phyloP scores from a whole-genome alignment of 1,284 basidiomycete genomes.

The Microbotryum intermedium region DNA sequence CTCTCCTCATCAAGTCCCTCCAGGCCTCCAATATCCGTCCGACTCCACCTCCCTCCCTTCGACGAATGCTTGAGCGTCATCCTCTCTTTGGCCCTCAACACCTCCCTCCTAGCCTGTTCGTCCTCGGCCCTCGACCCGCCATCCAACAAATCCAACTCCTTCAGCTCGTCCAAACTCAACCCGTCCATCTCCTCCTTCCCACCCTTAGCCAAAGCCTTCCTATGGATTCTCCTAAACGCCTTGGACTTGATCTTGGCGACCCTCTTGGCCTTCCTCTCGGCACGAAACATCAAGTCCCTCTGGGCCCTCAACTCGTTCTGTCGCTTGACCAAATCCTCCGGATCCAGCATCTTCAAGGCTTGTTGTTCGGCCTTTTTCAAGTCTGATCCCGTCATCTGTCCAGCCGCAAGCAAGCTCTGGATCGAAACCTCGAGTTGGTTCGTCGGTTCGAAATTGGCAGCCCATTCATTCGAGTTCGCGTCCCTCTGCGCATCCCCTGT shows the following conservation, averaged over 20 bases:
- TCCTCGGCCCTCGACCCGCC: constrained; percentile 52
- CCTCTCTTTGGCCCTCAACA: constrained; percentile 69
- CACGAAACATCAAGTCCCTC: constrained; percentile 89
- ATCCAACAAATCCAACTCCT: constrained; percentile 40
- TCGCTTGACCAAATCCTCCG: constrained; percentile 69
- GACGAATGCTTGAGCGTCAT: constrained; percentile 69
- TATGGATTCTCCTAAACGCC: constrained; percentile 76
- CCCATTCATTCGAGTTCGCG: constrained; percentile 50
- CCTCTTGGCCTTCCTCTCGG: constrained; percentile 81
- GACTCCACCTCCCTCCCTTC: constrained; percentile 42
- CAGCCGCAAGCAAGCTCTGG: constrained; percentile 36
- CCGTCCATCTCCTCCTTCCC: constrained; percentile 46
- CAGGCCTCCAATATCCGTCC: constrained; percentile 50
- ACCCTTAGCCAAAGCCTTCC: constrained; percentile 47
- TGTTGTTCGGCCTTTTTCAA: constrained; percentile 28
- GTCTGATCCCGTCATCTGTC: constrained; percentile 34
- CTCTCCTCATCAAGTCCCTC: constrained; percentile 46
- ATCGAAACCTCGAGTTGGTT: constrained; percentile 34
- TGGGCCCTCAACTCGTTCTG: constrained; percentile 74
- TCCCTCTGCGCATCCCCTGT: constrained; percentile 24
- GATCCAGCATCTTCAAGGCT: constrained; percentile 24
- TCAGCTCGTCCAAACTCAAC: constrained; percentile 45
- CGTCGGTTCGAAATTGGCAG: constrained; percentile 49
- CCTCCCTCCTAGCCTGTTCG: constrained; percentile 59
- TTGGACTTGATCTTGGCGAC: constrained; percentile 95